Conservation (phyloP, 352 stramenopile species). For the Phytophthora idaei region DNA sequence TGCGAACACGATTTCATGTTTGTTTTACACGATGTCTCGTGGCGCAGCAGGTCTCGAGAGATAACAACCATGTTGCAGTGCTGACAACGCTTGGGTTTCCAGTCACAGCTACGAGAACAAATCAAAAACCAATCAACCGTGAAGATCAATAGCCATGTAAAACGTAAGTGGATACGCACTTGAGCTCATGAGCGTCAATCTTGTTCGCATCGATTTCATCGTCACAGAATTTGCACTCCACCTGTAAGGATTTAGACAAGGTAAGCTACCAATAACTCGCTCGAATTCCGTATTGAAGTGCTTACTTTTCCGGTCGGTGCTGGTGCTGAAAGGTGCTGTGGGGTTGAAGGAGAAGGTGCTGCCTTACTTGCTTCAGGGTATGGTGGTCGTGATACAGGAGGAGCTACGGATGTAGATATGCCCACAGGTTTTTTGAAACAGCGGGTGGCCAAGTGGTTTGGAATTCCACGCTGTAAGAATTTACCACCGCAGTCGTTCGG, state of each 20-base stretch:
- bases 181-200: slow-evolving; percentile 71
- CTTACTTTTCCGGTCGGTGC: slow-evolving; percentile 21
- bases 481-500: slow-evolving; percentile 81
- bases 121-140: neutral
- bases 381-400: slow-evolving; percentile 4
- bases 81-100: slow-evolving; percentile 78
- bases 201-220: slow-evolving; percentile 58
- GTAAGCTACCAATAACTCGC: neutral
- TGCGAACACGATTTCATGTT: slow-evolving; percentile 67
- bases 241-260: slow-evolving; percentile 20
- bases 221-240: slow-evolving; percentile 84
- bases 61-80: slow-evolving; percentile 89
- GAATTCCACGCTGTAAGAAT: slow-evolving; percentile 77
- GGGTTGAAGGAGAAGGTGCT: neutral
- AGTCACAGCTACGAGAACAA: slow-evolving; percentile 57
- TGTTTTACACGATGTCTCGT: slow-evolving; percentile 75
- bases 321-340: neutral
- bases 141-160: neutral
- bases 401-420: neutral
- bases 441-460: slow-evolving; percentile 75
- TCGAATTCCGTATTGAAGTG: neutral
- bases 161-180: slow-evolving; percentile 30
- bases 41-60: slow-evolving; percentile 57
- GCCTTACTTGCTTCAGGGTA: slow-evolving; percentile 21
- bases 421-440: slow-evolving; percentile 50